Evolutionary conservation across 306 rosid species (phyloP), one percentile per base, ranked within the genome.

Genomic region (Hippophae gyantsensis): DNA sequence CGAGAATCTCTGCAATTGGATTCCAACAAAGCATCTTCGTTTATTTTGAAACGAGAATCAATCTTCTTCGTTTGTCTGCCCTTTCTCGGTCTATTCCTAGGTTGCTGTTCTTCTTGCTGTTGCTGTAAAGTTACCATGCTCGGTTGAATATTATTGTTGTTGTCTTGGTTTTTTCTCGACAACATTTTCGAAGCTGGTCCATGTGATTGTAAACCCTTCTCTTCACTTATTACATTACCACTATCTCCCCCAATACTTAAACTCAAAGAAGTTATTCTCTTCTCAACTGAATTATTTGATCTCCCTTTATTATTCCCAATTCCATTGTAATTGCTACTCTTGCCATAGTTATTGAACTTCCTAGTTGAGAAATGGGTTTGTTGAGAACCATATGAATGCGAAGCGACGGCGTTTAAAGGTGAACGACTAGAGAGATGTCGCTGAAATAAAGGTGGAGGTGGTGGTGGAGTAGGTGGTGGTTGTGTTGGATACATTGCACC

Each of bases 1-100:
- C 98, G 76, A 10, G 80, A 56, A 66, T 92, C 98, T 57, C 72
- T 66, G 49, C 61, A 61, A 78, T 47, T 54, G 7, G 82, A 70
- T 46, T 82, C 84, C 0, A 56, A 47, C 54, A 74, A 60, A n/a
- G 76, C 77, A 13, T 79, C 86, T 49, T 81, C 90, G 62, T 73
- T 83, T 11, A 89, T 89, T 2, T 79, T 60, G 67, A 77, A 89
- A n/a, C 86, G 76, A 3, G 78, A 26, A 43, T 89, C 97, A 2
- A 62, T 68, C 64, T 81, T 89, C 78, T 62, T 85, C 2, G 69
- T 48, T 23, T 78, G 92, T 49, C 82, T 90, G 11, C 83, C 81
- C 68, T 80, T 90, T 79, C 82, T 79, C 46, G 69, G 54, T 72
- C 77, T 70, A 58, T 40, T 60, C 46, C 84, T 73, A 6, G 50